Conservation (phyloP, 192 early-diverging fungal species). For the Entomortierella lignicola region DNA sequence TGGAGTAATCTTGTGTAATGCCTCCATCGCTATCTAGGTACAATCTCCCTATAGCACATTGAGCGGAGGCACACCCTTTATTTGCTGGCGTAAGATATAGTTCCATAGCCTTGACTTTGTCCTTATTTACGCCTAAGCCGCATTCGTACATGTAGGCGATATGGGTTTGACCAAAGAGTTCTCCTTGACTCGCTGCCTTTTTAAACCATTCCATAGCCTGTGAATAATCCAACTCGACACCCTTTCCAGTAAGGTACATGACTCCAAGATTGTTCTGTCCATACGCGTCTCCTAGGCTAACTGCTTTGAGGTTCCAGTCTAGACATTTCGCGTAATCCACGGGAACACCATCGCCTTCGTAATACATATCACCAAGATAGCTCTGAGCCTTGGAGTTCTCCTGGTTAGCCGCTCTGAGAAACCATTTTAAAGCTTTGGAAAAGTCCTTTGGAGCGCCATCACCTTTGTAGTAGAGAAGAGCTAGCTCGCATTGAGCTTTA, state of each 20-base stretch:
- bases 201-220: neutral
- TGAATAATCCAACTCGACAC: neutral
- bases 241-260: neutral
- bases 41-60: neutral
- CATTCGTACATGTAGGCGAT: neutral
- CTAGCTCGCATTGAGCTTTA: neutral
- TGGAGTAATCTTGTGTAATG: neutral
- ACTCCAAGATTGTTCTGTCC: neutral
- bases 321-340: neutral
- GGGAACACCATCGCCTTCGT: neutral
- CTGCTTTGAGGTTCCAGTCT: neutral
- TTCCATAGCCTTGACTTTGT: neutral
- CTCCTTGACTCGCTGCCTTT: neutral
- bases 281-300: neutral
- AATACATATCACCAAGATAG: neutral
- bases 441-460: neutral
- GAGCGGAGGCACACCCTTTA: neutral
- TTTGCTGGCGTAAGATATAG: neutral
- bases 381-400: neutral
- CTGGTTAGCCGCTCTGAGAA: neutral
- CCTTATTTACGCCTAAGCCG: neutral
- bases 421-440: neutral
- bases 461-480: neutral
- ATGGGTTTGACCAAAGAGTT: neutral
- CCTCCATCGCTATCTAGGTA: neutral